Evolutionary conservation across 164 flowering plant species (phyloP).

Genomic region (Vitis amurensis): DNA sequence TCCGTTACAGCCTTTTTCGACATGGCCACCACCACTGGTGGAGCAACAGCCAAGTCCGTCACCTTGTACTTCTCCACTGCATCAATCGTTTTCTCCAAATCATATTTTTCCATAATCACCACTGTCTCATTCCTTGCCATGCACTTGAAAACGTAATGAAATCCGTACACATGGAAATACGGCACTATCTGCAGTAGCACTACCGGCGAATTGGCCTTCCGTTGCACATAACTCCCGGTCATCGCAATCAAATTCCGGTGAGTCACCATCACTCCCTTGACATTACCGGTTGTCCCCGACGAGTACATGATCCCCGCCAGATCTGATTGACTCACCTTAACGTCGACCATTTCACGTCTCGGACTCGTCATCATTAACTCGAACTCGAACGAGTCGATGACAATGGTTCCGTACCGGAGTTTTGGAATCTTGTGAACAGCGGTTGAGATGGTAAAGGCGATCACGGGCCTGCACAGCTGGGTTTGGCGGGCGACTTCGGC

Average conservation of each 20-base stretch:
- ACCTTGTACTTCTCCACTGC: constrained; percentile 55
- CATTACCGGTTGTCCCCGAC: constrained; percentile 69
- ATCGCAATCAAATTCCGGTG: constrained; percentile 55
- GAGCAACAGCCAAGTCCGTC: constrained; percentile 47
- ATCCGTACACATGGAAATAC: constrained; percentile 51
- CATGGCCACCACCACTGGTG: constrained; percentile 74
- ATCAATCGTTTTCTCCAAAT: constrained; percentile 30
- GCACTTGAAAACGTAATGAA: constrained; percentile 17
- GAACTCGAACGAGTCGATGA: constrained; percentile 52
- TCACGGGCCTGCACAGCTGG: constrained; percentile 16
- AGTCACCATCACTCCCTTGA: constrained; percentile 64
- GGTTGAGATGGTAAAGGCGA: constrained; percentile 33
- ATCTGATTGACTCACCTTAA: constrained; percentile 40
- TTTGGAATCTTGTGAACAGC: constrained; percentile 24
- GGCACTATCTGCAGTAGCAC: constrained; percentile 32
- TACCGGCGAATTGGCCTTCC: constrained; percentile 13
- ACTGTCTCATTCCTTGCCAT: constrained; percentile 31
- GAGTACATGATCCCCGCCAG: constrained; percentile 62
- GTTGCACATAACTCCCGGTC: constrained; percentile 3
- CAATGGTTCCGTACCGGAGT: constrained; percentile 23
- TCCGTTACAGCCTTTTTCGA: constrained; percentile 30
- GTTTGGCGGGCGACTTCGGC: constrained; percentile 16
- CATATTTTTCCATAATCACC: constrained; percentile 48
- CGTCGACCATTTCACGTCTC: background rate
- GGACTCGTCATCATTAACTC: constrained; percentile 22